phyloP scores from a whole-genome alignment of 768 basidiomycete genomes.

The Multifurca ochricompacta region DNA sequence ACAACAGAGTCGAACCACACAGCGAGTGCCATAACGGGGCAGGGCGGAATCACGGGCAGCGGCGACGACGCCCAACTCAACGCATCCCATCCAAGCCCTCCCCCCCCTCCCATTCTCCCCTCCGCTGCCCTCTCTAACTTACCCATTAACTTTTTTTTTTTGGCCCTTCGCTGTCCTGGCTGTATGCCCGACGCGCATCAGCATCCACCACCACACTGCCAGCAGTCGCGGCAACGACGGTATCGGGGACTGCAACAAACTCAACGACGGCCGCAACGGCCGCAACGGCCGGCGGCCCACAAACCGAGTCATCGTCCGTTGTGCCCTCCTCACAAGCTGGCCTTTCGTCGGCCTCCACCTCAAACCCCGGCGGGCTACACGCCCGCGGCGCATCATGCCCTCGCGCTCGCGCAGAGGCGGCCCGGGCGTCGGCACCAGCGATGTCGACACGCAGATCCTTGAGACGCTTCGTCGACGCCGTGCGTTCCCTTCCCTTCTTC shows the following conservation, averaged over 20 bases:
- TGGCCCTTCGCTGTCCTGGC: background rate
- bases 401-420: conserved; percentile 75
- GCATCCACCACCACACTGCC: conserved; percentile 3
- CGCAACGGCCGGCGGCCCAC: background rate
- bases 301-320: background rate
- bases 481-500: conserved; percentile 32
- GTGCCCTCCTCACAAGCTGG: conserved; percentile 8
- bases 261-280: background rate
- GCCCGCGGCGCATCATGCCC: conserved; percentile 74
- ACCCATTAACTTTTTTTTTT: background rate
- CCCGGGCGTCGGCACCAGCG: conserved; percentile 70
- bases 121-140: background rate
- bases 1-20: conserved; percentile 5
- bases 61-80: conserved; percentile 15
- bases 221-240: background rate
- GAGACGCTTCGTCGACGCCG: conserved; percentile 73
- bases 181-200: conserved; percentile 16
- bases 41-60: conserved; percentile 7
- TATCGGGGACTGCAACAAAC: background rate
- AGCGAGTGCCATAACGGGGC: conserved; percentile 14
- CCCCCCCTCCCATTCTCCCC: background rate
- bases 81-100: no score
- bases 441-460: conserved; percentile 76
- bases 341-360: background rate
- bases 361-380: conserved; percentile 25